A percentile compares a stretch with the other conserved stretches of the same genome.
These are phyloP conservation scores for Aspergillus funiculosus DNA, from an alignment of 495 filamentous ascomycete genomes.

Conservation along the genomic window DNA sequence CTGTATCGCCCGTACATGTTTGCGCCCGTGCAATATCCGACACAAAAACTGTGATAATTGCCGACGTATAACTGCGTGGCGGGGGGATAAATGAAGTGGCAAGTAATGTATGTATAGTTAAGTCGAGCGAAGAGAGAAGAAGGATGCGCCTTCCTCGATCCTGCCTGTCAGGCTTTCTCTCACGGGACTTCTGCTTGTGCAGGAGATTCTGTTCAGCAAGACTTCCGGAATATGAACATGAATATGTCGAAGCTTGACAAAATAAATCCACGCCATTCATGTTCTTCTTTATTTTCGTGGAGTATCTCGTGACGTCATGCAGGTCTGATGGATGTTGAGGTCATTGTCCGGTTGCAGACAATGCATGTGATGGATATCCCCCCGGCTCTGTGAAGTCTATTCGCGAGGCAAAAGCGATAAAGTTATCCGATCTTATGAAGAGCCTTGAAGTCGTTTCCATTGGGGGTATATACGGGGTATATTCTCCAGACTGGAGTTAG, in stretches of 20 bases:
- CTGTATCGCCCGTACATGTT: constrained; percentile 6
- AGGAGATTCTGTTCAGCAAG: too few species aligned
- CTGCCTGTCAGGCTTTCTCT: background rate
- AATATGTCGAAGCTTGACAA: background rate
- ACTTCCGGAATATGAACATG: background rate
- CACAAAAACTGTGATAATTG: background rate
- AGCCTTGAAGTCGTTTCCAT: too few species aligned
- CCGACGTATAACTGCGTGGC: background rate
- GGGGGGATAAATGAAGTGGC: background rate
- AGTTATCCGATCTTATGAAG: background rate
- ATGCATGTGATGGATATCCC: background rate
- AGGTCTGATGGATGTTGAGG: constrained; percentile 18
- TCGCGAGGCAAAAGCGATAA: background rate
- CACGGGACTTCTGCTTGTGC: background rate
- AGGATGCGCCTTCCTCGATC: constrained; percentile 12
- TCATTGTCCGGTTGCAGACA: constrained; percentile 15
- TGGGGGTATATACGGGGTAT: too few species aligned
- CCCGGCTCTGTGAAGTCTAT: too few species aligned
- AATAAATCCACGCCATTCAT: too few species aligned
- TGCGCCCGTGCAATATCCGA: background rate
- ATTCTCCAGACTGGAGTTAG: too few species aligned
- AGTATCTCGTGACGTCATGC: constrained; percentile 22
- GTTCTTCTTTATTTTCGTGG: constrained; percentile 3
- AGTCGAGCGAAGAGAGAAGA: background rate
- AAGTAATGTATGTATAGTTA: background rate